A percentile compares a stretch with the other conserved stretches of the same genome.
Evolutionary conservation across 805 yeast species (phyloP).

Genomic region (Saccharomycopsis schoenii): DNA sequence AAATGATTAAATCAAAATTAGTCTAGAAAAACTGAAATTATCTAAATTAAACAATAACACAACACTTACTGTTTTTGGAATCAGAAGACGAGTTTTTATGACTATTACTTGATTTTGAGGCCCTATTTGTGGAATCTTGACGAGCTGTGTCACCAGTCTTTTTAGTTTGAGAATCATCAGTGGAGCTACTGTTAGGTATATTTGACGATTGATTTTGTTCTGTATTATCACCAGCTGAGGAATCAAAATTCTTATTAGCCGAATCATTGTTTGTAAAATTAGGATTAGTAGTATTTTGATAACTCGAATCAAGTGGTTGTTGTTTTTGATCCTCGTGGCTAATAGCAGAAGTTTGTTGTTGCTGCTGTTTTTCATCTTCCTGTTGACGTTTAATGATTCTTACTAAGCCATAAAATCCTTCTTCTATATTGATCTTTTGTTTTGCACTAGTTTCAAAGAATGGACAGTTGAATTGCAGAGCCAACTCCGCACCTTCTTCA

Average conservation of each 20-base stretch:
- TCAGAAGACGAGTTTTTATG: not conserved
- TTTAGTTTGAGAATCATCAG: not conserved
- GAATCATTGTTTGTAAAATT: not conserved
- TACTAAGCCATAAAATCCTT: conserved; percentile 63
- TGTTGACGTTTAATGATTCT: conserved; percentile 35
- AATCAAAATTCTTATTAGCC: not conserved
- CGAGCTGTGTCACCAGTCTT: not conserved
- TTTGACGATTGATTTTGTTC: not conserved
- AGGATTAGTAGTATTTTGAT: not conserved
- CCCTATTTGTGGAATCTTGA: not conserved
- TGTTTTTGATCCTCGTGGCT: conserved; percentile 1
- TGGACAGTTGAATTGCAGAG: conserved; percentile 54
- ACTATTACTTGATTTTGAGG: not conserved
- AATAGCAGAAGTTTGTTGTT: conserved; percentile 1
- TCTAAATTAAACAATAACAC: conserved; percentile 3
- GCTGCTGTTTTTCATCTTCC: conserved; percentile 18
- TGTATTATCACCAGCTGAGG: not conserved
- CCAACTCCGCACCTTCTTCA: conserved; percentile 55
- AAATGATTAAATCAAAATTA: no score
- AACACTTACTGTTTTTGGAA: conserved; percentile 5
- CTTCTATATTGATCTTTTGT: conserved; percentile 81
- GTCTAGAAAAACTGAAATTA: not conserved
- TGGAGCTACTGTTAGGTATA: not conserved
- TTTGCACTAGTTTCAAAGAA: conserved; percentile 93
- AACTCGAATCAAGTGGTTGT: conserved; percentile 3